A percentile compares a stretch with the other conserved stretches of the same genome.
Evolutionary conservation across 139 green algal species (phyloP).

Genomic region (Pseudopediastrum boryanum): DNA sequence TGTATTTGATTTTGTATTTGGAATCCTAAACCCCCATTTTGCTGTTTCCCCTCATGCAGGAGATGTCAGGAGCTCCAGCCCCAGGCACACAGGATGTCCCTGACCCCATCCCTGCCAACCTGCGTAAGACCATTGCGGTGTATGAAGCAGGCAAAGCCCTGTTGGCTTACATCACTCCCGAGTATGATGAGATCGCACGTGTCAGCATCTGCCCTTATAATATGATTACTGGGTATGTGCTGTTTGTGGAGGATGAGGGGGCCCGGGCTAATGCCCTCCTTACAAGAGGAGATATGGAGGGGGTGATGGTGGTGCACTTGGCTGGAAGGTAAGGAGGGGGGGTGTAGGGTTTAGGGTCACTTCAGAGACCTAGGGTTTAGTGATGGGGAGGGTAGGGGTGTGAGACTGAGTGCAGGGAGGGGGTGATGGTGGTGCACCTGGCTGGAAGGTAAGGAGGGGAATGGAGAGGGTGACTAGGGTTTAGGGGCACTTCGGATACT

Average conservation of each 20-base stretch:
- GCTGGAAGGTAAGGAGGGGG: too few species aligned
- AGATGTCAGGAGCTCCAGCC: constrained; percentile 12
- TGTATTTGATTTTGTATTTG: too few species aligned
- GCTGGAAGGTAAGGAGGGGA: too few species aligned
- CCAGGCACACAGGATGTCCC: constrained; percentile 23
- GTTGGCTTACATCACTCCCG: constrained; percentile 80
- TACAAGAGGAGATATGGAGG: constrained; percentile 83
- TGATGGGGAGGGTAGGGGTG: too few species aligned
- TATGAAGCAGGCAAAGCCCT: constrained; percentile 89
- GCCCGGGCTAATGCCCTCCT: constrained; percentile 56
- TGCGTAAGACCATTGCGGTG: constrained; percentile 65
- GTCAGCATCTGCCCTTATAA: constrained; percentile 47
- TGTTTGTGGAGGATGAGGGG: constrained; percentile 69
- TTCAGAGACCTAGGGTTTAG: too few species aligned
- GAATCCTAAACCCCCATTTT: too few species aligned
- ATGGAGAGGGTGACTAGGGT: too few species aligned
- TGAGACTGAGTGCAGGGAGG: too few species aligned
- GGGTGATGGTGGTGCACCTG: constrained; percentile 72
- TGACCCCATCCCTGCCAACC: constrained; percentile 12
- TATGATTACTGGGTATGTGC: constrained; percentile 50
- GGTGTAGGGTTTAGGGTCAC: too few species aligned
- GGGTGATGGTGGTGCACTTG: constrained; percentile 72
- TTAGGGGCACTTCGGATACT: too few species aligned
- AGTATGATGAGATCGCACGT: constrained; percentile 81
- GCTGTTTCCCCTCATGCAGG: too few species aligned